These are phyloP conservation scores for Whalleya microplaca DNA, from an alignment of 2,329 filamentous ascomycete genomes.

Conservation along the genomic window DNA sequence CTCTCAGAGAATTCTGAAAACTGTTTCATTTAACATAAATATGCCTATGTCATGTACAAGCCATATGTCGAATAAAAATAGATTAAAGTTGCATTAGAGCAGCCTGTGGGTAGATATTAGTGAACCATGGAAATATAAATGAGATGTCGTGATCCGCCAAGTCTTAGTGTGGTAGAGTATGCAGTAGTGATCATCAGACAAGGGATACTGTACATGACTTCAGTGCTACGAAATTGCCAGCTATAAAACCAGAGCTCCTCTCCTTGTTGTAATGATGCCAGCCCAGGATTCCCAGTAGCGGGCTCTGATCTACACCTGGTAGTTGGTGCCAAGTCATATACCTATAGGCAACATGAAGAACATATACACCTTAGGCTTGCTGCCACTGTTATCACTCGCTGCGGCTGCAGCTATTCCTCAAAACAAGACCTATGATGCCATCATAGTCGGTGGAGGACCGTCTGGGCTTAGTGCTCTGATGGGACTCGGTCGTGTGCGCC, in stretches of 20 bases:
- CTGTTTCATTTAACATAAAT: neutral
- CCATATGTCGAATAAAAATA: neutral
- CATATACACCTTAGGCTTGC: constrained; percentile 11
- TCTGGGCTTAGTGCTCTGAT: constrained; percentile 58
- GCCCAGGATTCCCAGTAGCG: neutral
- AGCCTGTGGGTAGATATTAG: neutral
- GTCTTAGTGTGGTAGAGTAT: constrained; percentile 19
- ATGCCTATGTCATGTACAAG: neutral
- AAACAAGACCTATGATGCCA: constrained; percentile 51
- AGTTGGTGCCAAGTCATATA: neutral
- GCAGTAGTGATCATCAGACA: constrained; percentile 25
- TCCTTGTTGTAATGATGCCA: neutral
- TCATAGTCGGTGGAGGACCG: constrained; percentile 62
- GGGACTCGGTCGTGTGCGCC: constrained; percentile 60
- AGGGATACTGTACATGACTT: constrained; percentile 9
- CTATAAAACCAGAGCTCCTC: constrained; percentile 12
- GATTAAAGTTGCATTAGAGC: neutral
- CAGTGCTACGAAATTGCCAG: neutral
- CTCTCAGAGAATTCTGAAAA: neutral
- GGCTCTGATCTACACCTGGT: neutral
- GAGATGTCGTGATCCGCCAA: constrained; percentile 29
- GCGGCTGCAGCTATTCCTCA: constrained; percentile 13
- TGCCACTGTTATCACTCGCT: constrained; percentile 21
- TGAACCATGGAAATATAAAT: neutral
- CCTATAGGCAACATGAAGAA: constrained; percentile 19